These are phyloP conservation scores for Tardiomyces depauwii DNA, from an alignment of 1,139 yeast species.

Conservation along the genomic window DNA sequence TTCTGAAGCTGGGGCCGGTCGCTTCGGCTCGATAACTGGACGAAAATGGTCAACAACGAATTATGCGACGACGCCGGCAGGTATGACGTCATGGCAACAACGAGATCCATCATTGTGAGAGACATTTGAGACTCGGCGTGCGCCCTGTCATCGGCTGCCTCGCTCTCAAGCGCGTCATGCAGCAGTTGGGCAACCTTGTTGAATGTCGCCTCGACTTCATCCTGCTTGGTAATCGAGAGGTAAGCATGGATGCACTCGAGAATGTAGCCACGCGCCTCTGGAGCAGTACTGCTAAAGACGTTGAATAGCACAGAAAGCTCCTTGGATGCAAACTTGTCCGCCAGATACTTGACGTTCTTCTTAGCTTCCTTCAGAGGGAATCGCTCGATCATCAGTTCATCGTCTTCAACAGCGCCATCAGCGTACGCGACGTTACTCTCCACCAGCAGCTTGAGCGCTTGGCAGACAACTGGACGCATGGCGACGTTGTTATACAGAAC, in stretches of 20 bases:
- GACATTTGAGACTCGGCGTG: conserved; percentile 33
- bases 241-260: conserved; percentile 79
- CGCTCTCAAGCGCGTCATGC: conserved; percentile 65
- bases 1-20: conserved; percentile 68
- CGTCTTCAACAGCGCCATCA: conserved; percentile 47
- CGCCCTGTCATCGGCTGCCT: conserved; percentile 22
- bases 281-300: conserved; percentile 75
- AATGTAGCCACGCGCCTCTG: conserved; percentile 75
- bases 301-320: conserved; percentile 80
- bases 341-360: conserved; percentile 48
- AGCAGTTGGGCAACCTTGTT: conserved; percentile 75
- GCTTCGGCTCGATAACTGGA: conserved; percentile 46
- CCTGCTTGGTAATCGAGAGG: conserved; percentile 55
- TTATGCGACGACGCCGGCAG: conserved; percentile 61
- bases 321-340: conserved; percentile 54
- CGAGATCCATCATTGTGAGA: conserved; percentile 82
- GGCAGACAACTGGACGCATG: conserved; percentile 69
- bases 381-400: conserved; percentile 46
- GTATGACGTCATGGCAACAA: conserved; percentile 77
- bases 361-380: conserved; percentile 49
- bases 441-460: conserved; percentile 65
- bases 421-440: conserved; percentile 62
- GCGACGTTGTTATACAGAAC: conserved; percentile 64
- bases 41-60: conserved; percentile 69
- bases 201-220: conserved; percentile 65